A percentile compares a stretch with the other conserved stretches of the same genome.
Evolutionary conservation across 2,329 filamentous ascomycete species (phyloP).

Genomic region (Dothideomycetidae sp.): DNA sequence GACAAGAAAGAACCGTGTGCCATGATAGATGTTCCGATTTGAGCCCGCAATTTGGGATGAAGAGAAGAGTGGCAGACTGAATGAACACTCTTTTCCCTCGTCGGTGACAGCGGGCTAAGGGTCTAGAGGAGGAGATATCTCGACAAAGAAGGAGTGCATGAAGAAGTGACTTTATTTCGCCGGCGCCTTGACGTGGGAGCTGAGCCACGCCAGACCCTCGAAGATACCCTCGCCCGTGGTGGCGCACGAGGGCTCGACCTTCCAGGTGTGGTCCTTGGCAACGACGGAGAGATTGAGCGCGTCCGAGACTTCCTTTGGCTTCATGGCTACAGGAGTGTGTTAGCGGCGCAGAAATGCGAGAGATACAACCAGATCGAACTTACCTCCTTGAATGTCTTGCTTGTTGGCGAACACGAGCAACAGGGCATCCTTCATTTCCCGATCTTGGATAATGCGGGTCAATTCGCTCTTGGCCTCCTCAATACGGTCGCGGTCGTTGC

Average conservation of each 20-base stretch:
- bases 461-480: slow-evolving; percentile 93
- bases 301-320: slow-evolving; percentile 36
- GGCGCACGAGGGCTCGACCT: slow-evolving; percentile 40
- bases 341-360: neutral
- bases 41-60: too few relatives aligned
- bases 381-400: slow-evolving; percentile 84
- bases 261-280: slow-evolving; percentile 40
- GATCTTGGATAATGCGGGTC: slow-evolving; percentile 96
- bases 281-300: slow-evolving; percentile 34
- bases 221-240: slow-evolving; percentile 40
- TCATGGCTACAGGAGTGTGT: slow-evolving; percentile 27
- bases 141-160: too few relatives aligned
- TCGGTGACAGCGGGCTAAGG: too few relatives aligned
- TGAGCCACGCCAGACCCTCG: slow-evolving; percentile 38
- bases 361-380: slow-evolving; percentile 32
- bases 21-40: too few relatives aligned
- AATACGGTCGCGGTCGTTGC: slow-evolving; percentile 96
- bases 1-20: too few relatives aligned
- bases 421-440: slow-evolving; percentile 93
- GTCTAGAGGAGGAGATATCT: too few relatives aligned
- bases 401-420: slow-evolving; percentile 99
- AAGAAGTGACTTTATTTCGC: slow-evolving; percentile 15
- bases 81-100: too few relatives aligned
- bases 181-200: slow-evolving; percentile 36
- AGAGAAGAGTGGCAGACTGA: too few relatives aligned